Conservation (phyloP, 2,329 filamentous ascomycete species). For the Pyrenophora teres region DNA sequence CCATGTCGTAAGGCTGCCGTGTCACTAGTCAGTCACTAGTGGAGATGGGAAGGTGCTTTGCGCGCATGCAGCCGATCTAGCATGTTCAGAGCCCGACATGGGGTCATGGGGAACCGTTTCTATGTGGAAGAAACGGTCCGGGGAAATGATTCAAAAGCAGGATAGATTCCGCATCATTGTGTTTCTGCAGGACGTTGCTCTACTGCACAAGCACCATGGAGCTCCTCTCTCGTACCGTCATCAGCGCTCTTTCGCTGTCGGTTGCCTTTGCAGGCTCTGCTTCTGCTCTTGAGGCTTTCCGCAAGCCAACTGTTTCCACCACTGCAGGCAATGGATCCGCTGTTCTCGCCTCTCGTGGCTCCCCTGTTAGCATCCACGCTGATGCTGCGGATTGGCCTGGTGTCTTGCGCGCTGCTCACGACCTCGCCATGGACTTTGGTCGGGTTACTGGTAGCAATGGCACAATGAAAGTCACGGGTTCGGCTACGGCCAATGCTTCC, state of each 20-base stretch:
- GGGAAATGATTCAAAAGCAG: slow-evolving; percentile 16
- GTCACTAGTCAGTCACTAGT: not conserved
- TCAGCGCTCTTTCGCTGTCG: slow-evolving; percentile 34
- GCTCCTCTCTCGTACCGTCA: slow-evolving; percentile 33
- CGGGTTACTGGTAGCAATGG: slow-evolving; percentile 71
- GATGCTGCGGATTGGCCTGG: slow-evolving; percentile 65
- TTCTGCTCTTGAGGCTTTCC: slow-evolving; percentile 48
- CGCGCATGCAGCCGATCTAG: slow-evolving; percentile 15
- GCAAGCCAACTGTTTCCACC: slow-evolving; percentile 56
- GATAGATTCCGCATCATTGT: slow-evolving; percentile 10
- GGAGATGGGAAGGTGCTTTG: slow-evolving; percentile 7
- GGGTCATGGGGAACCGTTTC: slow-evolving; percentile 12
- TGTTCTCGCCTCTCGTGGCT: slow-evolving; percentile 37
- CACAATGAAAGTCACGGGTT: slow-evolving; percentile 58
- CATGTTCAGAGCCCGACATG: slow-evolving; percentile 25
- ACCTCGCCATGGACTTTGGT: slow-evolving; percentile 71
- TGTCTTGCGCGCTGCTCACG: slow-evolving; percentile 68
- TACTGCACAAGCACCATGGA: slow-evolving; percentile 29
- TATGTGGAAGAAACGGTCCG: slow-evolving; percentile 9
- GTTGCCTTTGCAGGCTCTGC: slow-evolving; percentile 25
- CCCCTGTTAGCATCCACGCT: slow-evolving; percentile 39
- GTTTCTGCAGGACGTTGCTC: slow-evolving; percentile 13
- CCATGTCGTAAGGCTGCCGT: slow-evolving; percentile 11
- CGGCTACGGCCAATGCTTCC: slow-evolving; percentile 52
- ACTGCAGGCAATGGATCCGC: slow-evolving; percentile 48